Percentiles rank a stretch among this genome's conserved stretches.
These are phyloP conservation scores for Debaryomycetaceae sp. DNA, from an alignment of 1,139 yeast species.

Conservation along the genomic window DNA sequence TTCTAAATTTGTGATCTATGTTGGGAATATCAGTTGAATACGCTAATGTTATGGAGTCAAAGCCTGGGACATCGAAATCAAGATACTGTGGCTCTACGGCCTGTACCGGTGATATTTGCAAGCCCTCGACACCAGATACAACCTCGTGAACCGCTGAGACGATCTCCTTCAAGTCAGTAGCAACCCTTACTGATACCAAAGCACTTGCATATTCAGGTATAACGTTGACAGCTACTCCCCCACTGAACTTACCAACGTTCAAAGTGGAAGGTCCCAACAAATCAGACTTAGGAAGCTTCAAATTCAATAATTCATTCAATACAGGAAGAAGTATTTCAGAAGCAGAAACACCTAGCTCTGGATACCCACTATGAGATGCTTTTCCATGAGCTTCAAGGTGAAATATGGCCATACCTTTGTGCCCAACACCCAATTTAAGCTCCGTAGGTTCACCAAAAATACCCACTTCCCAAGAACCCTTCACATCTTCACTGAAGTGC, in stretches of 20 bases:
- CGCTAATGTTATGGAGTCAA: conserved; percentile 53
- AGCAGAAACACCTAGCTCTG: conserved; percentile 65
- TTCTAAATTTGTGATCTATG: conserved; percentile 29
- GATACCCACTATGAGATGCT: conserved; percentile 70
- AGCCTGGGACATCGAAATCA: conserved; percentile 62
- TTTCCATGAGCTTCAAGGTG: conserved; percentile 49
- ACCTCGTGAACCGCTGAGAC: conserved; percentile 34
- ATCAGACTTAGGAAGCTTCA: conserved; percentile 49
- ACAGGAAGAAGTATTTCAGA: conserved; percentile 54
- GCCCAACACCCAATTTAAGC: conserved; percentile 65
- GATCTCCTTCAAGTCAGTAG: conserved; percentile 37
- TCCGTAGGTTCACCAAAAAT: conserved; percentile 79
- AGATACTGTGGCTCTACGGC: conserved; percentile 14
- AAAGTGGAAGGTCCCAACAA: conserved; percentile 60
- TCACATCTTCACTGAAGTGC: conserved; percentile 34
- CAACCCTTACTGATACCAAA: conserved; percentile 49
- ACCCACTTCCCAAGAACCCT: conserved; percentile 55
- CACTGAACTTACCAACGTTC: conserved; percentile 57
- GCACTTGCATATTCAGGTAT: conserved; percentile 60
- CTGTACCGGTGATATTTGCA: conserved; percentile 35
- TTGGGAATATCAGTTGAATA: conserved; percentile 68
- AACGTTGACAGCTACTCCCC: conserved; percentile 63
- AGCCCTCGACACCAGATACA: conserved; percentile 18
- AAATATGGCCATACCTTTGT: conserved; percentile 53
- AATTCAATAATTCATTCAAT: conserved; percentile 27